Evolutionary conservation across 345 rosid genomes (phyloP).

Genomic region (Murraya paniculata): DNA sequence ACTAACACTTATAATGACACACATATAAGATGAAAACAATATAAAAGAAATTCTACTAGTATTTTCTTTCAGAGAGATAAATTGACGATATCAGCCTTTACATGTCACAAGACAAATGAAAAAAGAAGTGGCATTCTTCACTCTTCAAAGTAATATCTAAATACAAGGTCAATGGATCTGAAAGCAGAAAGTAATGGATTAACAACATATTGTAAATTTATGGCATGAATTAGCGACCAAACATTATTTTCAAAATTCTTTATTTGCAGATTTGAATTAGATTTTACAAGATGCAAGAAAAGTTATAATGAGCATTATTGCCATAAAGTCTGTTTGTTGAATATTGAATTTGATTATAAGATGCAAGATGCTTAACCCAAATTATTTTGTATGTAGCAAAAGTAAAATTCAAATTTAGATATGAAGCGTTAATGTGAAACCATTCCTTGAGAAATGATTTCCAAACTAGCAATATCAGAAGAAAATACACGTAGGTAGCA

Average conservation of each 20-base stretch:
- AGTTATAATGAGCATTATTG: neutral
- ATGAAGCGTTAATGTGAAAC: neutral
- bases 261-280: neutral
- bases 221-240: neutral
- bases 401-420: neutral
- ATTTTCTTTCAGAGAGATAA: neutral
- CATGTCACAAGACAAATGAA: neutral
- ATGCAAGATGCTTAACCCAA: neutral
- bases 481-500: neutral
- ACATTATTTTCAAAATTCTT: neutral
- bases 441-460: neutral
- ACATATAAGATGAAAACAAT: neutral
- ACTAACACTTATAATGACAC: constrained; percentile 4
- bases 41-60: neutral
- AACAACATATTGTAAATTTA: neutral
- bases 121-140: neutral
- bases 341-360: neutral
- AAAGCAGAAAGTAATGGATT: neutral
- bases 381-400: neutral
- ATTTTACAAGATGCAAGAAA: neutral
- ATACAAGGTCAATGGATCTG: neutral
- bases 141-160: neutral
- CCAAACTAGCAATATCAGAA: neutral
- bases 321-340: neutral
- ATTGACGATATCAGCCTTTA: neutral